Evolutionary conservation across 768 basidiomycete species (phyloP), one percentile per base, ranked within the genome.

Genomic region (Naganishia kalamii): DNA sequence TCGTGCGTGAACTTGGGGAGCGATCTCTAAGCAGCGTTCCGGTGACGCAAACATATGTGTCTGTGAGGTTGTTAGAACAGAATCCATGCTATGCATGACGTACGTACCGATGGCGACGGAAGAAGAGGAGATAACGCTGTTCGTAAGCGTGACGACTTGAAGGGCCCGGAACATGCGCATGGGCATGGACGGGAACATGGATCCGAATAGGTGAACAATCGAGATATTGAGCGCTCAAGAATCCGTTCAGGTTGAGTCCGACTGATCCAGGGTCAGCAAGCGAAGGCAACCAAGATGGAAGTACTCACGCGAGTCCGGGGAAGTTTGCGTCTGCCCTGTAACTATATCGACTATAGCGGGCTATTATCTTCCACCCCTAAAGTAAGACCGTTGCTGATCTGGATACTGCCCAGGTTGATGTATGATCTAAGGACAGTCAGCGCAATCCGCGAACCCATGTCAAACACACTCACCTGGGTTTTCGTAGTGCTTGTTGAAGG

Each of bases 81-180:
- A n/a, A n/a, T n/a, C n/a, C n/a, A n/a, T n/a, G n/a, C n/a, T n/a
- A n/a, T 0, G 6, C 17, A 44, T 5, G 43, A 11, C 43, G 3
- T 32, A 74, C 84, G 60, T 66, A 94, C 87, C 96, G 85, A 81
- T 98, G 96, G 64, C 96, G 83, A 68, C 96, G 82, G 81, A 99
- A 94, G 81, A 99, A 99, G 64, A 99, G 80, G 79, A 98, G 98
- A 80, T 99, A 96, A 50, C 96, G 85, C 76, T 96, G 92, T 74
- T 97, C 97, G 75, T 98, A 94, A 98, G 81, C 2, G 94, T 96
- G 13, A 98, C 93, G 11, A 97, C 93, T 78, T 99, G 96, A 32
- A 96, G 76, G 37, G 96, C 96, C 79, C 92, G 87, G 74, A 96
- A 97, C 75, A 96, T 90, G n/a, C n/a, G n/a, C n/a, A n/a, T n/a